A percentile compares a stretch with the other conserved stretches of the same genome.
Evolutionary conservation across 495 filamentous ascomycete species (phyloP).

Genomic region (Letharia columbiana): DNA sequence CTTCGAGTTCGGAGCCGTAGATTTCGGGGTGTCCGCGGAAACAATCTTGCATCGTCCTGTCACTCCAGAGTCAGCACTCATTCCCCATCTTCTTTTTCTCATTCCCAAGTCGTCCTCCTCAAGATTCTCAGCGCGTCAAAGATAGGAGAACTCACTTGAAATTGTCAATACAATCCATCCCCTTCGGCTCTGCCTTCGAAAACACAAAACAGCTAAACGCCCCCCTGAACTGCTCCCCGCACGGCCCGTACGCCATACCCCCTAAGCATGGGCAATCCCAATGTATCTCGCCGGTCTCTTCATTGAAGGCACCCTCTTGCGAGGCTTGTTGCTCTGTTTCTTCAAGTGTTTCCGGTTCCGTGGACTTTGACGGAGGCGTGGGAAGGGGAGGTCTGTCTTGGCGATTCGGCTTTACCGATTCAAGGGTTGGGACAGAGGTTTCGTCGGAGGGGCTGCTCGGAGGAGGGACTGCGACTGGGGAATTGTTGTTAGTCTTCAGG

Average conservation of each 20-base stretch:
- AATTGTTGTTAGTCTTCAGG: constrained; percentile 8
- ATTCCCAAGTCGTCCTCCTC: too few species aligned
- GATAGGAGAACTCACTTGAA: constrained; percentile 63
- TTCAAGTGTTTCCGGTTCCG: constrained; percentile 31
- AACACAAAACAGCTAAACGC: constrained; percentile 98
- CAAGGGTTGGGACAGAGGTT: constrained; percentile 35
- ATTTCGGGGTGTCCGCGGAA: constrained; percentile 85
- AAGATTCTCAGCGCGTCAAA: too few species aligned
- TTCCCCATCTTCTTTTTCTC: constrained; percentile 2
- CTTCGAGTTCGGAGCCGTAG: constrained; percentile 83
- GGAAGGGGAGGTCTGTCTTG: neutral
- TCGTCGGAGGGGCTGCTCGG: constrained; percentile 28
- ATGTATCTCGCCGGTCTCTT: constrained; percentile 98
- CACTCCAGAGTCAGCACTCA: neutral
- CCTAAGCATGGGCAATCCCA: constrained; percentile 98
- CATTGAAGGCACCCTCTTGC: constrained; percentile 88
- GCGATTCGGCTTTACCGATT: constrained; percentile 31
- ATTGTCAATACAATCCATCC: constrained; percentile 95
- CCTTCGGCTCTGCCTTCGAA: constrained; percentile 92
- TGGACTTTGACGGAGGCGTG: constrained; percentile 18
- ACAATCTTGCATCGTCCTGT: constrained; percentile 90
- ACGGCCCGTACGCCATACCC: constrained; percentile 95
- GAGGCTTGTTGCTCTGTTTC: constrained; percentile 71
- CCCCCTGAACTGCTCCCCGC: constrained; percentile 85
- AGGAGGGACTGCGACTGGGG: constrained; percentile 32